phyloP scores from a whole-genome alignment of 2,329 filamentous ascomycete genomes.

The Penicillium polonicum region DNA sequence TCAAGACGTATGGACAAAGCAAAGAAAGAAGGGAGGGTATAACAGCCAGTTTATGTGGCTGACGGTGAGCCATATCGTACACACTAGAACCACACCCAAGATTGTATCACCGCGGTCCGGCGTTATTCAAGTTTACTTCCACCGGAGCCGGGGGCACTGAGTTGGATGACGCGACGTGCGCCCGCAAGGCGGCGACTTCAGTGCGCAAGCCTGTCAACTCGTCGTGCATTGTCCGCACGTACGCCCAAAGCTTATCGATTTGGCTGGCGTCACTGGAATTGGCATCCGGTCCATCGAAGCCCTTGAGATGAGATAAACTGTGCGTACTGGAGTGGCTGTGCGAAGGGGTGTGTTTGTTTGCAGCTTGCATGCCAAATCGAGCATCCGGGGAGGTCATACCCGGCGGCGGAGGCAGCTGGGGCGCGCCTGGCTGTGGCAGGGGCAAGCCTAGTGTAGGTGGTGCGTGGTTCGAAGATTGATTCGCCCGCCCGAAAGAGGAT shows the following conservation, averaged over 20 bases:
- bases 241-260: slow-evolving; percentile 43
- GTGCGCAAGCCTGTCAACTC: slow-evolving; percentile 42
- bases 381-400: slow-evolving; percentile 44
- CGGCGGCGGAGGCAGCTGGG: slow-evolving; percentile 46
- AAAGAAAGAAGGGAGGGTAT: slow-evolving; percentile 3
- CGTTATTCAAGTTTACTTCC: slow-evolving; percentile 19
- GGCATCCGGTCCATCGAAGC: slow-evolving; percentile 27
- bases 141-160: slow-evolving; percentile 18
- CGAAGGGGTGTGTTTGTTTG: slow-evolving; percentile 37
- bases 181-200: slow-evolving; percentile 43
- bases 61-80: slow-evolving; percentile 22
- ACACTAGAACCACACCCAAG: slow-evolving; percentile 6
- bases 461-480: slow-evolving; percentile 26
- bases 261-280: slow-evolving; percentile 27
- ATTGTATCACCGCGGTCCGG: slow-evolving; percentile 14
- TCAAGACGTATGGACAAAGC: slow-evolving; percentile 20
- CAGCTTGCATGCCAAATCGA: slow-evolving; percentile 43
- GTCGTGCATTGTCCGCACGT: slow-evolving; percentile 45
- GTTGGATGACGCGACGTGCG: slow-evolving; percentile 39
- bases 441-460: slow-evolving; percentile 35
- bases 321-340: slow-evolving; percentile 39
- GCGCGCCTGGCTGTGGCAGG: slow-evolving; percentile 39
- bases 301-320: slow-evolving; percentile 28
- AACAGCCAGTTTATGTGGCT: not conserved
- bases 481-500: slow-evolving; percentile 30